phyloP scores from a whole-genome alignment of 2,329 filamentous ascomycete species.

The Fonsecaea pugnacius region DNA sequence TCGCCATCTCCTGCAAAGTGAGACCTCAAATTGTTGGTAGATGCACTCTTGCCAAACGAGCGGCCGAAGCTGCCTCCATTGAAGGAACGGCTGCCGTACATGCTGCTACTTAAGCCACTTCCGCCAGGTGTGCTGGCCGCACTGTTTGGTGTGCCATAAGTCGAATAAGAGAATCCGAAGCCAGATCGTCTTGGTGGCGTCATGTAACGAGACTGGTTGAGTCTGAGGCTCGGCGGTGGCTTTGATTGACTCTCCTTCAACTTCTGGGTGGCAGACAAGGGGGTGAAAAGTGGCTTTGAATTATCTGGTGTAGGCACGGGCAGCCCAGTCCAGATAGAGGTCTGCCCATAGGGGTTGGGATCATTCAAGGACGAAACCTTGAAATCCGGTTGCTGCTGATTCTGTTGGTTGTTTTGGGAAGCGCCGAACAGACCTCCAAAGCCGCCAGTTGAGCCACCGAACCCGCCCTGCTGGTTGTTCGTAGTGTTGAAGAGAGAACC shows the following conservation, averaged over 20 bases:
- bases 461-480: slow-evolving; percentile 43
- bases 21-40: slow-evolving; percentile 81
- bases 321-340: slow-evolving; percentile 80
- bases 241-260: slow-evolving; percentile 69
- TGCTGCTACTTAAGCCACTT: slow-evolving; percentile 45
- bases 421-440: slow-evolving; percentile 59
- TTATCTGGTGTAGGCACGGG: slow-evolving; percentile 65
- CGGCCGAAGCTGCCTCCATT: slow-evolving; percentile 67
- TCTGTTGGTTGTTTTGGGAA: slow-evolving; percentile 58
- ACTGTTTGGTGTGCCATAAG: slow-evolving; percentile 79
- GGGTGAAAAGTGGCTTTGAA: slow-evolving; percentile 88
- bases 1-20: slow-evolving; percentile 74
- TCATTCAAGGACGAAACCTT: slow-evolving; percentile 81
- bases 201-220: slow-evolving; percentile 75
- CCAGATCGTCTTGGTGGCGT: slow-evolving; percentile 81
- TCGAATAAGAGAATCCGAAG: slow-evolving; percentile 92
- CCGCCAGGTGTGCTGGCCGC: slow-evolving; percentile 69
- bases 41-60: slow-evolving; percentile 82
- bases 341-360: slow-evolving; percentile 85
- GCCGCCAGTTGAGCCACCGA: slow-evolving; percentile 47
- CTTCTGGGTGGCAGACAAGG: slow-evolving; percentile 76
- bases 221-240: slow-evolving; percentile 35
- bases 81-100: slow-evolving; percentile 41
- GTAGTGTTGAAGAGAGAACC: slow-evolving; percentile 62
- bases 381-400: slow-evolving; percentile 57